Conservation (phyloP, 805 yeast genomes). For the Komagataella populi region DNA sequence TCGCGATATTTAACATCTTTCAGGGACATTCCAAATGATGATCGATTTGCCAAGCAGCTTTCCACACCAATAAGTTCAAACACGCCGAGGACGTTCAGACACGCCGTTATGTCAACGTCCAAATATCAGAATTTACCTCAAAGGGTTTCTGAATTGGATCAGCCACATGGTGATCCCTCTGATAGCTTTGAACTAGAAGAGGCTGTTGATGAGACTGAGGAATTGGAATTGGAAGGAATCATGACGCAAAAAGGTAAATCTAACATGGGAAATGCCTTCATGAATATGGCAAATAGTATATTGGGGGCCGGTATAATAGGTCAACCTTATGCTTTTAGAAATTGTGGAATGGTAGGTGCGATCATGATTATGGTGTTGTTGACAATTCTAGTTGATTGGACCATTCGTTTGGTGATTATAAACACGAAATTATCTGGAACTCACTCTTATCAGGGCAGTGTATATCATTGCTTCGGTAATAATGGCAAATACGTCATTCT, state of each 20-base stretch:
- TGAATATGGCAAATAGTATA: constrained; percentile 95
- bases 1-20: background rate
- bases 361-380: constrained; percentile 42
- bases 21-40: background rate
- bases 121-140: background rate
- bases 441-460: constrained; percentile 76
- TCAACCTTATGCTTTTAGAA: constrained; percentile 77
- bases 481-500: constrained; percentile 56
- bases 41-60: background rate
- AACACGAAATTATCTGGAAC: constrained; percentile 72
- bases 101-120: background rate
- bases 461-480: constrained; percentile 62
- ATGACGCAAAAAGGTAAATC: constrained; percentile 23
- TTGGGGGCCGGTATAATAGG: constrained; percentile 95
- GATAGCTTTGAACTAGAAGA: background rate
- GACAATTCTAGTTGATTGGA: constrained; percentile 79
- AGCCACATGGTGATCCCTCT: background rate
- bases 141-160: background rate
- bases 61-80: background rate
- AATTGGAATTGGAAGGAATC: background rate
- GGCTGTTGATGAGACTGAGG: background rate
- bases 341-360: constrained; percentile 72
- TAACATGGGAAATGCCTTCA: constrained; percentile 73
- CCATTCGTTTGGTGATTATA: constrained; percentile 61
- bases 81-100: background rate